Percentiles rank a stretch among this genome's conserved stretches.
Conservation (phyloP, 495 filamentous ascomycete genomes). For the Tuber aestivum region DNA sequence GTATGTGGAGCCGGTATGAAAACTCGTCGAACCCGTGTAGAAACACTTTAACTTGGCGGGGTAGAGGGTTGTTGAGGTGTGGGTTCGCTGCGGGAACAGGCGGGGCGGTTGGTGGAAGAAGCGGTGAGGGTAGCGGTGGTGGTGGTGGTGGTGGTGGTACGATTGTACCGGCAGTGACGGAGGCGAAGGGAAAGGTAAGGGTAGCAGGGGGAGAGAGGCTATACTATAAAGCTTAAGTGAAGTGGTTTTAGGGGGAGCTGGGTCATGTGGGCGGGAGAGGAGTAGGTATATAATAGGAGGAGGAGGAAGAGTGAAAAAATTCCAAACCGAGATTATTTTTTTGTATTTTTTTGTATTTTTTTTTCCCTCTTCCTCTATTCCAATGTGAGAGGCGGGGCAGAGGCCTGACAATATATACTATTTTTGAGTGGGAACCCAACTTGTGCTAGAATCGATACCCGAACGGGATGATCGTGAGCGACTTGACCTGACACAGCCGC, state of each 20-base stretch:
- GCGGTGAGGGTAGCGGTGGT: background rate
- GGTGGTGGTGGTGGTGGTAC: background rate
- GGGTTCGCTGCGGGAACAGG: slow-evolving; percentile 3
- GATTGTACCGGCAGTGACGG: background rate
- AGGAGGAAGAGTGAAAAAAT: background rate
- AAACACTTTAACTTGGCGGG: slow-evolving; percentile 4
- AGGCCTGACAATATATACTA: background rate
- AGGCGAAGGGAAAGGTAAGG: background rate
- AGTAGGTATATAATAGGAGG: background rate
- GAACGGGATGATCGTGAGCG: slow-evolving; percentile 5
- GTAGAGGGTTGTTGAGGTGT: background rate
- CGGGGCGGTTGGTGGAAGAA: background rate
- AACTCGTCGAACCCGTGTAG: background rate
- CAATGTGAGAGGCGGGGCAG: slow-evolving; percentile 7
- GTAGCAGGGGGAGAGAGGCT: background rate
- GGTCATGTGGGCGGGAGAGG: background rate
- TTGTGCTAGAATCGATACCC: background rate
- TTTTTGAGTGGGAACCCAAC: background rate
- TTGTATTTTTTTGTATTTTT: background rate
- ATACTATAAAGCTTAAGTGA: background rate
- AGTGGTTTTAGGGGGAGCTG: background rate
- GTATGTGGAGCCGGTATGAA: background rate
- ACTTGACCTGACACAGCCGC: background rate
- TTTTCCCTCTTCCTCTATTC: background rate
- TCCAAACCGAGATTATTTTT: slow-evolving; percentile 9